Base-by-base conservation (phyloP, 768 basidiomycete genomes). In the Boletus fagicola region DNA sequence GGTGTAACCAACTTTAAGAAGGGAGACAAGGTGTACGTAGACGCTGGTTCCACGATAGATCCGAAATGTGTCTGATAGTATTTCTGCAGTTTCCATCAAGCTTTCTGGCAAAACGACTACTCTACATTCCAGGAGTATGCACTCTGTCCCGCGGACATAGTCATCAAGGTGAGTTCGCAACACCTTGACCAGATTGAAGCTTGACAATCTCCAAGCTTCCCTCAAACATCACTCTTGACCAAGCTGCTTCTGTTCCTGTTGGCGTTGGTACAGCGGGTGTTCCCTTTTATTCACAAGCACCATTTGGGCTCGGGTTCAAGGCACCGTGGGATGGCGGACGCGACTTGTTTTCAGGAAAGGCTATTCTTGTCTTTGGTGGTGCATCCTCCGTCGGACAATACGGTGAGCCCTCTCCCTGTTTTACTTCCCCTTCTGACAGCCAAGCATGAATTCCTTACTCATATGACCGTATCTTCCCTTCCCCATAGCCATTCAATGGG, bases 161-260 rank as follows among this genome's bases (percentile, higher is more conserved):
- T 48, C n/a, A 18, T 44, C 22, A 62, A 62, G 57, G 62, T 59
- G 36, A 39, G 36, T 26, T 46, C 36, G 28, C 28, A 28, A 28
- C 28, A 28, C 28, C 28, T 28, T 28, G 28, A 28, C 28, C 5
- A 28, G 28, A 28, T 28, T 28, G 28, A 28, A 28, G 28, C 28
- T 28, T 28, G 28, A 28, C 28, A 28, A 28, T 28, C 3, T 28
- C 28, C 4, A 28, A 28, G 28, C 28, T 77, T 18, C 74, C 74
- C 5, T 38, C 63, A 12, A 68, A 65, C 33, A 44, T 74, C 18
- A 62, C 73, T 1, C 69, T 73, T 56, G 74, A 76, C 30, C 53
- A 75, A 47, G 77, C 70, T 1, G 63, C 75, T 3, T 70, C 77
- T 5, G 58, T 77, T 2, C 72, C 73, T 0, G 51, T 72, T 26